Percentiles rank a stretch among this genome's conserved stretches.
phyloP scores from a whole-genome alignment of 495 filamentous ascomycete species.

The Penicillium lividum region DNA sequence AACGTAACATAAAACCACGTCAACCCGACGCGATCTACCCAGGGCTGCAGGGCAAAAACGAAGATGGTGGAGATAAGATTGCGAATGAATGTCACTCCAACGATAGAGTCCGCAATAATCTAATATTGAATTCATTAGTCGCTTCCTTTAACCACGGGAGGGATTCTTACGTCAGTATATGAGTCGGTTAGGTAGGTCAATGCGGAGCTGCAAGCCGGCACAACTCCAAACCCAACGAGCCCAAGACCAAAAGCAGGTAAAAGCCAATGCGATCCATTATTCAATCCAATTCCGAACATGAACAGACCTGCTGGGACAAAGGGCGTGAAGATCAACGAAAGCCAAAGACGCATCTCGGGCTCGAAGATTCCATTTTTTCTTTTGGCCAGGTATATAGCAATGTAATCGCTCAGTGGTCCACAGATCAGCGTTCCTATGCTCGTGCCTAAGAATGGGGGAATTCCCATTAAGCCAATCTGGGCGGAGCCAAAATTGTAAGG shows the following conservation, averaged over 20 bases:
- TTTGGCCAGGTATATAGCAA: slow-evolving; percentile 28
- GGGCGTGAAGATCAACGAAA: slow-evolving; percentile 22
- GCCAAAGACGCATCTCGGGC: slow-evolving; percentile 39
- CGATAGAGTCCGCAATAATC: slow-evolving; percentile 38
- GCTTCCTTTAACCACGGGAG: background rate
- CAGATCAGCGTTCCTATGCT: slow-evolving; percentile 33
- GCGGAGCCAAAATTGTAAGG: slow-evolving; percentile 43
- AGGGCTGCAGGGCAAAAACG: slow-evolving; percentile 36
- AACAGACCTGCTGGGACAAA: slow-evolving; percentile 31
- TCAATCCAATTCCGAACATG: slow-evolving; percentile 35
- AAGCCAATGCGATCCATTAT: slow-evolving; percentile 33
- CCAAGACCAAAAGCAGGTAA: slow-evolving; percentile 30
- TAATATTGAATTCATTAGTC: slow-evolving; percentile 7
- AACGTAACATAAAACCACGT: slow-evolving; percentile 27
- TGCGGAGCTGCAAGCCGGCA: slow-evolving; percentile 28
- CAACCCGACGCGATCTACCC: slow-evolving; percentile 28
- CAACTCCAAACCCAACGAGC: slow-evolving; percentile 25
- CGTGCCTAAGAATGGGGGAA: slow-evolving; percentile 38
- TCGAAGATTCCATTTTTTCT: slow-evolving; percentile 39
- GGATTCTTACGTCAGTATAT: slow-evolving; percentile 33
- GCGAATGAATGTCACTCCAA: slow-evolving; percentile 34
- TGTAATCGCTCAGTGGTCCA: slow-evolving; percentile 39
- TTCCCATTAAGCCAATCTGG: slow-evolving; percentile 37
- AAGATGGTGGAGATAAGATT: slow-evolving; percentile 33
- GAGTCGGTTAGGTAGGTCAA: slow-evolving; percentile 39